Evolutionary conservation across 768 basidiomycete species (phyloP), one percentile per base, ranked within the genome.

Genomic region (Sistotremastrum niveocremeum): DNA sequence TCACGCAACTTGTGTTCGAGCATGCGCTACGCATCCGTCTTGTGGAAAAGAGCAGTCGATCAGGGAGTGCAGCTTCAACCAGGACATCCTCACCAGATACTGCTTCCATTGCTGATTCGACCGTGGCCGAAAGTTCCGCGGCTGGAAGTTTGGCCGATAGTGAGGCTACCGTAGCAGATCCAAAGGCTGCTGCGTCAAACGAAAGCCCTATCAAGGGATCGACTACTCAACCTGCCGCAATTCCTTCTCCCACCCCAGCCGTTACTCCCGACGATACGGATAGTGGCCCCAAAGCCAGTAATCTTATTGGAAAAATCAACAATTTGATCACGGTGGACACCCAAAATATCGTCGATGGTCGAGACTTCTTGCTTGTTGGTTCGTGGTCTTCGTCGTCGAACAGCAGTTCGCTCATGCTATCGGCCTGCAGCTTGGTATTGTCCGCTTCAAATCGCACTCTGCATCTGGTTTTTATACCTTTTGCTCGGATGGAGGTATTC

Each of bases 1-100:
- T 74, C 52, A 73, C 72, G 30, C 72, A 74, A 53, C 65, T 76
- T 11, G 56, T 77, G 20, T 75, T 76, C 56, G 68, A 73, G 44
- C 74, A 77, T 50, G 60, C 75, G 1, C 67, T 88, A 5, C 70
- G 78, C 32, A 74, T 84, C 38, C 70, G 81, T 33, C 66, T 80
- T 20, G 20, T 20, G 20, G 20, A 61, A 75, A 72, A 46, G 69
- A 76, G 12, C 73, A 72, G 37, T 43, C 49, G 1, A 35, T 49
- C 1, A 49, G 40, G 4, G 9, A 56, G 56, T 7, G 57, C 56
- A 11, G 52, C 46, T 11, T 51, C 56, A 2, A 51, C 48, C 5
- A 47, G 37, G 5, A 45, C 45, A 20, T 57, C 54, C 40, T 54
- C 56, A 11, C 60, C 62, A 1, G 59, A 60, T 31, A 51, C 45